Conservation (phyloP, 306 rosid species). For the Vigna radiata region DNA sequence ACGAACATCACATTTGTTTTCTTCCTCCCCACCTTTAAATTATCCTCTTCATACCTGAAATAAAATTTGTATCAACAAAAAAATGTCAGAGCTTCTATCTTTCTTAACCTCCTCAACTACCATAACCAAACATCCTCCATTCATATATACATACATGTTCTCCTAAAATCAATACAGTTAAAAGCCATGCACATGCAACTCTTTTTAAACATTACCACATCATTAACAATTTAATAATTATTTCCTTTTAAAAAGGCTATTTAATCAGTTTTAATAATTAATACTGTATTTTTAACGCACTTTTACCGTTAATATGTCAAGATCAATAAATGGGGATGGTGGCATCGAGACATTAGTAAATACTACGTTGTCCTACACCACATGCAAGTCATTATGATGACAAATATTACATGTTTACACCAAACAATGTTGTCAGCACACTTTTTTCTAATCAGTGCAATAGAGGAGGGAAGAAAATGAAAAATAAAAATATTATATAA, state of each 20-base stretch:
- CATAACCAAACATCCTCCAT: conserved; percentile 1
- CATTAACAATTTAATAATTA: neutral
- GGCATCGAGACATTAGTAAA: neutral
- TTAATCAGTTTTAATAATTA: neutral
- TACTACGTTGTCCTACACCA: conserved; percentile 1
- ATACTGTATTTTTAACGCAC: neutral
- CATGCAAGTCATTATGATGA: neutral
- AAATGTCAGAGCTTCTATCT: neutral
- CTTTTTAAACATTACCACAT: neutral
- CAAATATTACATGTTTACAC: neutral
- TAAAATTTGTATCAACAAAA: conserved; percentile 3
- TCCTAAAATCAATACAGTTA: neutral
- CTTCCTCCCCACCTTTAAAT: conserved; percentile 90
- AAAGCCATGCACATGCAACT: neutral
- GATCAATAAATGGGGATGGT: conserved; percentile 15
- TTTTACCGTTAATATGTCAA: neutral
- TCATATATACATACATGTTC: neutral
- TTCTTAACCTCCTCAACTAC: neutral
- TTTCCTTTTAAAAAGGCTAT: neutral
- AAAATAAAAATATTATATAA: neutral
- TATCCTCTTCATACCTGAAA: conserved; percentile 78
- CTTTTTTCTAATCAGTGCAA: neutral
- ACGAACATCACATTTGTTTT: conserved; percentile 81
- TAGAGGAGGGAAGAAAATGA: neutral
- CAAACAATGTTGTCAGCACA: neutral